Evolutionary conservation across 2,329 filamentous ascomycete genomes (phyloP), one percentile per base, ranked within the genome.

Genomic region (Alternaria panax): DNA sequence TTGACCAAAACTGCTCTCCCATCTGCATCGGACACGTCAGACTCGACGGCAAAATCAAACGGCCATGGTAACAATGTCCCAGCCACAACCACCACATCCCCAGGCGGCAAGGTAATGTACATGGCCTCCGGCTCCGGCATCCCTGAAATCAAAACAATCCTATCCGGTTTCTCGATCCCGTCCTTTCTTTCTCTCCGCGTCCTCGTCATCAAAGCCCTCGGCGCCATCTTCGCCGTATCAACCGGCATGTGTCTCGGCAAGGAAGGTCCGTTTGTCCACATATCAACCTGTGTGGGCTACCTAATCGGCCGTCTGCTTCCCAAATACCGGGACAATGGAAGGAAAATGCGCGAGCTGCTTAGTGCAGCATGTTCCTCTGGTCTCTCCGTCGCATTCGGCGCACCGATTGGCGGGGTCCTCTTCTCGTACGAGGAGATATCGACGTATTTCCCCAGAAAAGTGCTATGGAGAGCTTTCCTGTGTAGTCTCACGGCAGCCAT

Each of bases 261-360:
- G 75, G 86, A 88, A 80, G 86, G 86, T 0, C 86, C 85, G 0
- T 87, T 88, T 63, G 85, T 88, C 1, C 86, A 88, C 70, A 87
- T 88, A 34, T 85, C 84, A 0, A 86, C 85, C 2, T 87, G 85
- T 64, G 82, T 85, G 0, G 85, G 85, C 7, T 83, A 85, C 64
- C 77, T 87, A 3, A 80, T 87, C 0, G 83, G 81, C 8, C 79
- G 69, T 18, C 59, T 75, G n/a, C 84, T 87, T 42, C 82, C 84
- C 0, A 87, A 87, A 66, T 87, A 87, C 68, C 74, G 78, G n/a
- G 78, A 83, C 8, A 88, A 88, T 68, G 83, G 83, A 8, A 76
- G 85, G 40, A 87, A 87, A 70, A 81, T 87, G 78, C 77, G 85
- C 11, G 85, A 88, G 72, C 81, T 88, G 69, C 78, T 88, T 11